Evolutionary conservation across 2,329 filamentous ascomycete species (phyloP), one percentile per base, ranked within the genome.

Genomic region (Ophiobolus disseminans): DNA sequence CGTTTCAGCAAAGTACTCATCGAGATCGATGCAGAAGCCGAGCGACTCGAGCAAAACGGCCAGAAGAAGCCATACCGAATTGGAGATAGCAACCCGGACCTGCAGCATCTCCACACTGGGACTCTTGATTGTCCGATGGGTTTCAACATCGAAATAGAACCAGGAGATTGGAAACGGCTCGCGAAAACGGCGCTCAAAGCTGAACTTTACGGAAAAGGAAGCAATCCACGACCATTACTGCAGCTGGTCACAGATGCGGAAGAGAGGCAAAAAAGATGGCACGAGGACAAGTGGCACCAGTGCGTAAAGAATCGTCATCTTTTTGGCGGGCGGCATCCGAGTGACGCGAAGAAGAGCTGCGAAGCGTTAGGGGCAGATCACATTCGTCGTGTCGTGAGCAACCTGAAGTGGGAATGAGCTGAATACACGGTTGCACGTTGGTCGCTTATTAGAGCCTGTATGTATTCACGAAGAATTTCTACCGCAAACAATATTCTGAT

Each of bases 131-230:
- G 78, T 53, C 73, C 74, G 0, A 75, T 76, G 51, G 68, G 73
- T 0, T 78, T 80, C 48, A 66, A 70, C 17, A 62, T 81, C 25
- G 72, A 77, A n/a, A 60, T 81, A 1, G 72, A 68, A 17, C 63
- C 75, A 0, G 53, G 53, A 0, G 77, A 80, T 40, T 81, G 78
- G 77, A 69, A 60, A 28, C 60, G 40, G 7, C 52, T 80, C 38
- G 74, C 73, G 3, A 77, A 77, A 57, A 74, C 73, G 40, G 76
- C 76, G n/a, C 65, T 81, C 19, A 73, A 66, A 44, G 72, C 70
- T 1, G 77, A 79, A 56, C 62, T 81, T 1, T 35, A 73, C 6
- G 77, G 77, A 0, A 70, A 65, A 2, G 63, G 68, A 8, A 55
- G 58, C 47, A 57, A 73, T 38, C 49, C 51, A 7, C 46, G 25